A percentile compares a stretch with the other conserved stretches of the same genome.
phyloP scores from a whole-genome alignment of 2,329 filamentous ascomycete genomes.

The Colletotrichum paranaense region DNA sequence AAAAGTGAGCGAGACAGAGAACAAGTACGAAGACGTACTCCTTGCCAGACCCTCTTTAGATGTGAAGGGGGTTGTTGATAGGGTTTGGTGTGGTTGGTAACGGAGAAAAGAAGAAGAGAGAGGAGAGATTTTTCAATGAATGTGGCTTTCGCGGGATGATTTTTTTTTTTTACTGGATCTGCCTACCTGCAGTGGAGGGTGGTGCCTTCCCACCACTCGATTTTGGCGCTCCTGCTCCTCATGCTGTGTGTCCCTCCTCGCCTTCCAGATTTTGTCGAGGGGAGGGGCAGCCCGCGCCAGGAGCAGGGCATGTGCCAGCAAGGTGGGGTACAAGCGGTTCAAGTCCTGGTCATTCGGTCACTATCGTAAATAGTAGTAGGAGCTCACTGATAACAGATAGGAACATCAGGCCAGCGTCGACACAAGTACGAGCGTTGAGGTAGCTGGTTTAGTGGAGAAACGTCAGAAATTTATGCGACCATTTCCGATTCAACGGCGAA shows the following conservation, averaged over 20 bases:
- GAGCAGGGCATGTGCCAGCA: slow-evolving; percentile 27
- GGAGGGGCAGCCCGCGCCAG: neutral
- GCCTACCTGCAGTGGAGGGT: slow-evolving; percentile 21
- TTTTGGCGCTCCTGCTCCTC: neutral
- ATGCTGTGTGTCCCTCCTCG: slow-evolving; percentile 3
- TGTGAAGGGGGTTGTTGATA: slow-evolving; percentile 57
- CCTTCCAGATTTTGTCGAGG: slow-evolving; percentile 30
- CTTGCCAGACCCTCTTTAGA: slow-evolving; percentile 62
- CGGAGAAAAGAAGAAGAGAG: slow-evolving; percentile 49
- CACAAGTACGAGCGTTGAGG: slow-evolving; percentile 29
- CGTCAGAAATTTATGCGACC: slow-evolving; percentile 25
- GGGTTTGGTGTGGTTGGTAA: slow-evolving; percentile 61
- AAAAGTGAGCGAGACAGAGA: slow-evolving; percentile 70
- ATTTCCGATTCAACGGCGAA: neutral
- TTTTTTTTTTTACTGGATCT: slow-evolving; percentile 38
- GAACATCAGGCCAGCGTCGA: neutral
- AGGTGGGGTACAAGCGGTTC: neutral
- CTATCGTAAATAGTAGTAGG: slow-evolving; percentile 4
- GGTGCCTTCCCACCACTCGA: slow-evolving; percentile 18
- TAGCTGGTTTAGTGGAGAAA: slow-evolving; percentile 17
- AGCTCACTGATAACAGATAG: neutral
- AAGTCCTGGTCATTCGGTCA: slow-evolving; percentile 5
- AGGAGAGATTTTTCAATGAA: slow-evolving; percentile 52
- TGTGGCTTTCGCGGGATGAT: slow-evolving; percentile 36
- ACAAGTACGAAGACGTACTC: slow-evolving; percentile 69